These are phyloP conservation scores for Juglanconis sp. DNA, from an alignment of 2,329 filamentous ascomycete genomes.

Conservation along the genomic window DNA sequence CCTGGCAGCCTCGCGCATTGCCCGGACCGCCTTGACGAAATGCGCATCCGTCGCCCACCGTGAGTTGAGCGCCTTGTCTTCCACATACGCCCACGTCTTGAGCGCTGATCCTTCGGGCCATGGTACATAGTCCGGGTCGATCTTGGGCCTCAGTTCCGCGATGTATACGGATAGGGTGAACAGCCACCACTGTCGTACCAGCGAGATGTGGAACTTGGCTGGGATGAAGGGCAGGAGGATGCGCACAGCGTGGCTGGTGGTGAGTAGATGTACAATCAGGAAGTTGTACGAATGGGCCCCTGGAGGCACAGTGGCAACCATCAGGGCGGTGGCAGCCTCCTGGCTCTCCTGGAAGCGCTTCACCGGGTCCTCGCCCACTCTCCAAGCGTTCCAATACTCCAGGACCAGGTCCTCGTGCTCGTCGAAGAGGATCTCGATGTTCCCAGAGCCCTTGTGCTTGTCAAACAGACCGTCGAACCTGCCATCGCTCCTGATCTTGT, in stretches of 20 bases:
- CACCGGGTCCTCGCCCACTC: constrained; percentile 60
- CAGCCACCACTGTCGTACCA: constrained; percentile 89
- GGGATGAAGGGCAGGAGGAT: constrained; percentile 78
- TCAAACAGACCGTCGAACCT: constrained; percentile 65
- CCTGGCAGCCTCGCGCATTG: constrained; percentile 69
- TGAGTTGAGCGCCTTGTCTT: constrained; percentile 66
- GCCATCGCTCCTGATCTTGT: constrained; percentile 65
- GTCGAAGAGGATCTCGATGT: constrained; percentile 66
- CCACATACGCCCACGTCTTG: constrained; percentile 74
- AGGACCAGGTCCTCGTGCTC: constrained; percentile 68
- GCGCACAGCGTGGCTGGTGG: constrained; percentile 83
- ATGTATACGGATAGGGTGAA: constrained; percentile 77
- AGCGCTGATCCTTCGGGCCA: constrained; percentile 52
- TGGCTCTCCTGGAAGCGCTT: constrained; percentile 73
- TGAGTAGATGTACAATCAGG: constrained; percentile 77
- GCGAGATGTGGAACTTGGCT: constrained; percentile 63
- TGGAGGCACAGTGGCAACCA: constrained; percentile 57
- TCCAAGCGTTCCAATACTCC: constrained; percentile 91
- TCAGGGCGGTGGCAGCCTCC: constrained; percentile 56
- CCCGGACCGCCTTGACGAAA: constrained; percentile 76
- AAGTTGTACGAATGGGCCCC: constrained; percentile 72
- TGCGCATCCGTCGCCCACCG: constrained; percentile 70
- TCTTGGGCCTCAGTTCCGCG: constrained; percentile 66
- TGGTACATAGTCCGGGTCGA: constrained; percentile 64
- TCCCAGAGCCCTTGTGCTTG: constrained; percentile 52